Conservation (phyloP, 2,329 filamentous ascomycete species). For the Fusarium secorum region DNA sequence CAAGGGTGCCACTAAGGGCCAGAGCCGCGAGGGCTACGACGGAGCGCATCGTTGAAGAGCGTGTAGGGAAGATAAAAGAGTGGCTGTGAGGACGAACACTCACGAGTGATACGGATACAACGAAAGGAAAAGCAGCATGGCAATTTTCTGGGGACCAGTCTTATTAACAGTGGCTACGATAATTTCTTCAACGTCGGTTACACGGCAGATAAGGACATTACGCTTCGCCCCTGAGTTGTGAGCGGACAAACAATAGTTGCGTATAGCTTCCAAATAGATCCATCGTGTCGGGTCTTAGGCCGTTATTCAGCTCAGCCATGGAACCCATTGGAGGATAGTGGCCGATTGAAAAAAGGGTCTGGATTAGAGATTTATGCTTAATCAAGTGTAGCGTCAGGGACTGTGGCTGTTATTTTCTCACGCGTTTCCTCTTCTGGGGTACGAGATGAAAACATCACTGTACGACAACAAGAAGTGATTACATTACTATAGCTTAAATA, state of each 20-base stretch:
- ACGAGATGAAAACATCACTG: rapidly evolving
- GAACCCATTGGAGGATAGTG: background rate
- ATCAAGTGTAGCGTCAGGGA: background rate
- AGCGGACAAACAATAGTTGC: background rate
- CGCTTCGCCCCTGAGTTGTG: background rate
- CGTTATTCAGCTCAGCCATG: background rate
- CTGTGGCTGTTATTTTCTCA: background rate
- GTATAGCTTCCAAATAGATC: background rate
- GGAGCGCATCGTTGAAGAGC: background rate
- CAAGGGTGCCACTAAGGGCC: background rate
- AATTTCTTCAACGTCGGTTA: background rate
- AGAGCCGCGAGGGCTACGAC: background rate
- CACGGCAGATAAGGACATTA: background rate
- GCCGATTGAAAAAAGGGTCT: background rate
- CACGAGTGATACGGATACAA: background rate
- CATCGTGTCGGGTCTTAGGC: background rate
- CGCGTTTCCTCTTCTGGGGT: background rate
- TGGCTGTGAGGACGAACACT: conserved; percentile 11
- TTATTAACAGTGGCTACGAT: background rate
- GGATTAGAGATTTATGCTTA: background rate
- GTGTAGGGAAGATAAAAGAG: background rate
- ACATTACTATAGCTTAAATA: rapidly evolving
- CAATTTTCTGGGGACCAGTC: background rate
- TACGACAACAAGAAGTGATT: too few relatives aligned
- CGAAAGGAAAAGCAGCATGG: background rate